A percentile compares a stretch with the other conserved stretches of the same genome.
Evolutionary conservation across 1,139 yeast genomes (phyloP).

Genomic region (Sugiyamaella xylanicola): DNA sequence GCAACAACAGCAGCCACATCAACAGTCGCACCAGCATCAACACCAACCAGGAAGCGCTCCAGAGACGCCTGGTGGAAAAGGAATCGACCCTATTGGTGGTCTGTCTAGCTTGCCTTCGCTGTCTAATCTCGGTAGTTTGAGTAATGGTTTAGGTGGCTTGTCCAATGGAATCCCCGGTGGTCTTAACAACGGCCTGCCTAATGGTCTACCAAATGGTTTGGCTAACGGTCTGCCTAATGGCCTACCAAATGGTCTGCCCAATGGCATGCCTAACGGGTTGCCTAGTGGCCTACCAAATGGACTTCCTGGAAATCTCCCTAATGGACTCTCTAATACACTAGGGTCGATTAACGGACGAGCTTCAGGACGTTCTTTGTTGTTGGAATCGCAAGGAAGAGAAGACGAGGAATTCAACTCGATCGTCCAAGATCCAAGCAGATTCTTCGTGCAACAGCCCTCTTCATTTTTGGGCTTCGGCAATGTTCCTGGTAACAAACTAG

Average conservation of each 20-base stretch:
- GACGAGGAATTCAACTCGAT: slow-evolving; percentile 40
- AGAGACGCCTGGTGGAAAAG: slow-evolving; percentile 17
- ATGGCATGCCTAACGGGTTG: slow-evolving; percentile 13
- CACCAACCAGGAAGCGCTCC: slow-evolving; percentile 22
- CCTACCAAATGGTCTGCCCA: slow-evolving; percentile 13
- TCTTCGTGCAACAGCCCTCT: slow-evolving; percentile 29
- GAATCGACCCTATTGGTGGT: slow-evolving; percentile 16
- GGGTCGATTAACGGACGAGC: slow-evolving; percentile 18
- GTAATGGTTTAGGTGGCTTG: slow-evolving; percentile 2
- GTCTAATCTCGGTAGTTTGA: slow-evolving; percentile 5
- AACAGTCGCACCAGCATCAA: slow-evolving; percentile 27
- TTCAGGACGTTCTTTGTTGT: slow-evolving; percentile 38
- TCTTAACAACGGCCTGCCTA: too few species aligned
- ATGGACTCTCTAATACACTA: background rate
- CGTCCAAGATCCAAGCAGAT: slow-evolving; percentile 39
- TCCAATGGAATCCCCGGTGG: background rate
- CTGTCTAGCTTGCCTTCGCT: slow-evolving; percentile 6
- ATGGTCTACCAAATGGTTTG: slow-evolving; percentile 7
- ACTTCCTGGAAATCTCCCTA: slow-evolving; percentile 6
- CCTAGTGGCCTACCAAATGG: slow-evolving; percentile 17
- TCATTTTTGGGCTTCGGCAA: slow-evolving; percentile 46
- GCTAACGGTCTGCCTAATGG: slow-evolving; percentile 11
- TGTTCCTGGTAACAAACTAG: slow-evolving; percentile 18
- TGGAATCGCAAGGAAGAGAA: slow-evolving; percentile 40
- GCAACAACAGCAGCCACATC: slow-evolving; percentile 36